Percentiles rank a stretch among this genome's conserved stretches.
These are phyloP conservation scores for Kluyveromyces wickerhamii DNA, from an alignment of 805 yeast species.

Conservation along the genomic window DNA sequence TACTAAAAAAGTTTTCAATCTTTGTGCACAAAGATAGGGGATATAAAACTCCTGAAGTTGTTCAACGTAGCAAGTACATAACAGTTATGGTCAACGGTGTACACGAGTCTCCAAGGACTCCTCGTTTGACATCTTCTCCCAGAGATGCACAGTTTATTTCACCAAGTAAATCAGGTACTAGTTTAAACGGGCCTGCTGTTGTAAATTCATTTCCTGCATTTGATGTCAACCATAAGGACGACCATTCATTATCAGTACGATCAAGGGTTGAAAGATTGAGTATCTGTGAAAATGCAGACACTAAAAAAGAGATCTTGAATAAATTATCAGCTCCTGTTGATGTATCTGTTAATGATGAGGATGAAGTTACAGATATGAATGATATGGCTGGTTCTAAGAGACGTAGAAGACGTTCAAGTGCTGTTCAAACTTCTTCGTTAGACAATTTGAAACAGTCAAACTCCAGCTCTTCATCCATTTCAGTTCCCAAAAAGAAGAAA, in stretches of 20 bases:
- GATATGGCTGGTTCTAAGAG: conserved; percentile 6
- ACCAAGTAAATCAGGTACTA: too few relatives aligned
- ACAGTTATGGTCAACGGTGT: too few relatives aligned
- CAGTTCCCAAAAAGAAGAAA: conserved; percentile 26
- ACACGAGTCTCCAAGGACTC: too few relatives aligned
- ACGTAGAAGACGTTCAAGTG: conserved; percentile 27
- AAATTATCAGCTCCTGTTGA: conserved; percentile 5
- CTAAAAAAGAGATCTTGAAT: conserved; percentile 11
- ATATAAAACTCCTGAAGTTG: too few relatives aligned
- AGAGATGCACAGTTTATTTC: too few relatives aligned
- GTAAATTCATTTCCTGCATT: too few relatives aligned
- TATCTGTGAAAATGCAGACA: conserved; percentile 15
- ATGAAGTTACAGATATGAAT: conserved; percentile 1
- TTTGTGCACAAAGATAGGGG: too few relatives aligned
- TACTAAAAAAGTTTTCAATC: too few relatives aligned
- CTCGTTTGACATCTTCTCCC: too few relatives aligned
- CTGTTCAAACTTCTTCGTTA: conserved; percentile 7
- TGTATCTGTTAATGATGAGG: conserved; percentile 7
- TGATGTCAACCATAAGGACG: too few relatives aligned
- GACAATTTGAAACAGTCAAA: conserved; percentile 5
- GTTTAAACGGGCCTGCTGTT: too few relatives aligned
- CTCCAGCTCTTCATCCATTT: conserved; percentile 2
- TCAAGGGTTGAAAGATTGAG: conserved; percentile 22
- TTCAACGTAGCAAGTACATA: too few relatives aligned
- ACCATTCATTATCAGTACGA: conserved; percentile 4